Evolutionary conservation across 768 basidiomycete species (phyloP).

Genomic region (Amanita muscaria): DNA sequence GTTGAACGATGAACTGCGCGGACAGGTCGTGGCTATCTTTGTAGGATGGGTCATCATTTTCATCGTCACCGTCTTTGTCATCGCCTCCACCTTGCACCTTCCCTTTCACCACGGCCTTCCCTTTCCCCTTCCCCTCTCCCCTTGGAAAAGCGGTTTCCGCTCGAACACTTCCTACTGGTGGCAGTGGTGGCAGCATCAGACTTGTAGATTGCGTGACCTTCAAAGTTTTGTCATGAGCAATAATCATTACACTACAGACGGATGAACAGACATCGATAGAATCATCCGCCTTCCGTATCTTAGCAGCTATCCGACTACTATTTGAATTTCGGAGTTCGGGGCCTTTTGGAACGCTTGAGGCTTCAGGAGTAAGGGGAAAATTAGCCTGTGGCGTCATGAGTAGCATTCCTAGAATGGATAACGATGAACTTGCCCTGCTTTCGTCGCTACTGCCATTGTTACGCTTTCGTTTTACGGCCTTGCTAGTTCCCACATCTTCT

Average conservation of each 20-base stretch:
- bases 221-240: constrained; percentile 6
- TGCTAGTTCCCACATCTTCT: neutral
- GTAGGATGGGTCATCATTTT: constrained; percentile 5
- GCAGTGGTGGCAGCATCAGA: constrained; percentile 7
- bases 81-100: constrained; percentile 9
- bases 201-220: constrained; percentile 6
- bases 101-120: constrained; percentile 7
- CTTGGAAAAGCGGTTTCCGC: constrained; percentile 5
- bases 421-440: constrained; percentile 9
- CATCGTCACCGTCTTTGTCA: constrained; percentile 5
- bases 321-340: constrained; percentile 1
- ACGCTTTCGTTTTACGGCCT: constrained; percentile 7
- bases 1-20: constrained; percentile 11
- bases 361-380: constrained; percentile 5
- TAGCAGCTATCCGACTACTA: constrained; percentile 1
- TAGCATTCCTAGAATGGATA: constrained; percentile 6
- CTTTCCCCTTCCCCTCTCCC: constrained; percentile 7
- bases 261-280: constrained; percentile 5
- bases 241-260: constrained; percentile 4
- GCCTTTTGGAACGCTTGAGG: constrained; percentile 1
- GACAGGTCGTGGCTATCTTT: constrained; percentile 9
- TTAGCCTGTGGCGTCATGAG: constrained; percentile 9
- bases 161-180: constrained; percentile 2
- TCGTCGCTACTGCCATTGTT: constrained; percentile 8
- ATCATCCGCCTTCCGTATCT: constrained; percentile 1